phyloP scores from a whole-genome alignment of 208 protist species.

The Trypanosoma lewisi region DNA sequence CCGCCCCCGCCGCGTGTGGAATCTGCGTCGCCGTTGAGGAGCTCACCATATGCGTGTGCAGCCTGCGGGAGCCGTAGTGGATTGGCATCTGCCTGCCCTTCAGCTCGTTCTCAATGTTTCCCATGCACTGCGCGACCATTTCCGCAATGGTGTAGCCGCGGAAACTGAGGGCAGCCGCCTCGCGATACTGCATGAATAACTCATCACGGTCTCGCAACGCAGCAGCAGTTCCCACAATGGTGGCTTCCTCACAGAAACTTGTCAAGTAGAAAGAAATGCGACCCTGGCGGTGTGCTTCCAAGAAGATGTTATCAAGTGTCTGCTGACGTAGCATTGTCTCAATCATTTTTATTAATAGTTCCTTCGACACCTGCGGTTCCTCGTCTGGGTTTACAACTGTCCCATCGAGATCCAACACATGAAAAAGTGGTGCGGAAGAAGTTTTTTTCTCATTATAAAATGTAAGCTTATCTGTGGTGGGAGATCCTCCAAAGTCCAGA shows the following conservation, averaged over 20 bases:
- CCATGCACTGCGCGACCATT: conserved; percentile 96
- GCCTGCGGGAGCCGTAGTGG: conserved; percentile 93
- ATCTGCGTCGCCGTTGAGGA: conserved; percentile 97
- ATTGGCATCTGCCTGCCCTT: conserved; percentile 98
- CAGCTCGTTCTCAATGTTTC: conserved; percentile 80
- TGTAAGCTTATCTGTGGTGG: conserved; percentile 46
- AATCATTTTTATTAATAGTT: conserved; percentile 73
- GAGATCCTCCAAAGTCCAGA: conserved; percentile 48
- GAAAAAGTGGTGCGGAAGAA: conserved; percentile 50
- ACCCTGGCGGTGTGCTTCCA: conserved; percentile 94
- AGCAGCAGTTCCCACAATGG: conserved; percentile 87
- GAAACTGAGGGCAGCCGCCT: conserved; percentile 72
- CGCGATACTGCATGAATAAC: conserved; percentile 95
- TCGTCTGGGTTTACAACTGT: conserved; percentile 23
- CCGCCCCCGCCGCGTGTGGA: conserved; percentile 93
- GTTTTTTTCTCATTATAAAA: conserved; percentile 41
- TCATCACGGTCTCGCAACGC: conserved; percentile 89
- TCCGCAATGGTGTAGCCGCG: conserved; percentile 91
- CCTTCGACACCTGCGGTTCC: conserved; percentile 14
- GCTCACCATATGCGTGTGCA: conserved; percentile 95
- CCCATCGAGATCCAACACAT: conserved; percentile 64
- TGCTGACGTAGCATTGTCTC: conserved; percentile 90
- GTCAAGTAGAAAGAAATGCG: conserved; percentile 98
- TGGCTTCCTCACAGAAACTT: conserved; percentile 94
- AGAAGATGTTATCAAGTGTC: conserved; percentile 92